These are phyloP conservation scores for Quercus tomentella DNA, from an alignment of 331 rosid genomes.

Conservation along the genomic window DNA sequence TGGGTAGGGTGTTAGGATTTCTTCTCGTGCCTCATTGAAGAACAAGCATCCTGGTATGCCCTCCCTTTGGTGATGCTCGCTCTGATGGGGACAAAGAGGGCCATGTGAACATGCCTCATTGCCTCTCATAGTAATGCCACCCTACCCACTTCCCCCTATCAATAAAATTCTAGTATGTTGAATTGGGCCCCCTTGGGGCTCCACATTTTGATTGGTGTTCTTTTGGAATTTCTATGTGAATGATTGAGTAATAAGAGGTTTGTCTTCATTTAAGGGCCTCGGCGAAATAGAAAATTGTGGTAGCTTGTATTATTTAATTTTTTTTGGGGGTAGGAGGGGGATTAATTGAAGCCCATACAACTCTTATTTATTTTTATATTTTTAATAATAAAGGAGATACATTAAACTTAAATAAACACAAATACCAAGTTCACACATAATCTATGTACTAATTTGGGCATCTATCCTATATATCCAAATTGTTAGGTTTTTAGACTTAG, in stretches of 20 bases:
- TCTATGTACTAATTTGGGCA: no score
- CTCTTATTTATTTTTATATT: no score
- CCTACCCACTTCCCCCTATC: constrained; percentile 42
- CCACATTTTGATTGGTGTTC: constrained; percentile 28
- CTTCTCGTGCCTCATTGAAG: constrained; percentile 20
- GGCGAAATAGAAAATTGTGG: neutral
- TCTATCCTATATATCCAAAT: no score
- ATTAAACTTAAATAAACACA: no score
- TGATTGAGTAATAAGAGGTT: constrained; percentile 52
- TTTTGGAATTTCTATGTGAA: constrained; percentile 31
- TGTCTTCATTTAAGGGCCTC: constrained; percentile 44
- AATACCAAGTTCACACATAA: no score
- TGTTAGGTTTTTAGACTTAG: no score
- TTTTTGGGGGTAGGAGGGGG: no score
- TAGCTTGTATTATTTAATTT: neutral
- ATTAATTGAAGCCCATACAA: no score
- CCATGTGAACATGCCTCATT: constrained; percentile 58
- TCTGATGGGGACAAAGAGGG: constrained; percentile 60
- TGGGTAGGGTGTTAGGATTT: constrained; percentile 14
- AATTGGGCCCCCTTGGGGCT: constrained; percentile 44
- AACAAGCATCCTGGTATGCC: constrained; percentile 44
- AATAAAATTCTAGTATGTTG: constrained; percentile 24
- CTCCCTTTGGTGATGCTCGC: constrained; percentile 28
- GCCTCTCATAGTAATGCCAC: constrained; percentile 31
- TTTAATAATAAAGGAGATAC: no score